Base-by-base conservation (phyloP, 148 eudicot species). In the Fagopyrum esculentum region DNA sequence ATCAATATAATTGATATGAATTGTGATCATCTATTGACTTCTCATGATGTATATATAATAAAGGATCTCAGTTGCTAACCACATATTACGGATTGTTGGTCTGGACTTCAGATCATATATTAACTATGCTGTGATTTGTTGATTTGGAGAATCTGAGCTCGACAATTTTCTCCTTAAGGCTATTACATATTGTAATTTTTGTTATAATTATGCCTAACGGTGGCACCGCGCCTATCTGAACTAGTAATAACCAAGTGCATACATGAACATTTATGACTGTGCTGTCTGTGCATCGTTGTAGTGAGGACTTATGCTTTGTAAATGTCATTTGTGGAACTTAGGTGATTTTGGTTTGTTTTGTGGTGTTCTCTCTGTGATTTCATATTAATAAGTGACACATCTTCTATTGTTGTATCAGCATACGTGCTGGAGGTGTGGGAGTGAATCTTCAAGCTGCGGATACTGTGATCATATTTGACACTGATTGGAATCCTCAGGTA, bases 401-500 rank as follows among this genome's bases (percentile, higher is more conserved):
- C n/a, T 11, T 66, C 71, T 1, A 5, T 77, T 73, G 45, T 82
- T 74, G 61, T 80, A 43, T 74, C 76, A 96, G 99, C 83, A 92
- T 96, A 57, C 99, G 99, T 4, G 99, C 99, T 74, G 99, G 99
- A 74, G 99, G 99, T 72, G 99, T 96, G 79, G 99, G 99, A 50
- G 98, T 96, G 77, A 96, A 96, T 84, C 99, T 96, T 82, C 99
- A 96, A 85, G 99, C 99, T 78, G 99, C 99, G 61, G 99, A 96
- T 84, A 96, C 99, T 15, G 99, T 96, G 72, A 96, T 96, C 83
- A 92, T 96, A 75, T 96, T 96, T 79, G 99, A 96, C 79, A 96
- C 99, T 6, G 99, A 96, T 80, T 96, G 99, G 99, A 96, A 96
- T 85, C 99, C 99, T 66, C 99, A 96, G 98, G 99, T 79, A 87